Base-by-base conservation (phyloP, 345 rosid species). In the Dovyalis caffra region DNA sequence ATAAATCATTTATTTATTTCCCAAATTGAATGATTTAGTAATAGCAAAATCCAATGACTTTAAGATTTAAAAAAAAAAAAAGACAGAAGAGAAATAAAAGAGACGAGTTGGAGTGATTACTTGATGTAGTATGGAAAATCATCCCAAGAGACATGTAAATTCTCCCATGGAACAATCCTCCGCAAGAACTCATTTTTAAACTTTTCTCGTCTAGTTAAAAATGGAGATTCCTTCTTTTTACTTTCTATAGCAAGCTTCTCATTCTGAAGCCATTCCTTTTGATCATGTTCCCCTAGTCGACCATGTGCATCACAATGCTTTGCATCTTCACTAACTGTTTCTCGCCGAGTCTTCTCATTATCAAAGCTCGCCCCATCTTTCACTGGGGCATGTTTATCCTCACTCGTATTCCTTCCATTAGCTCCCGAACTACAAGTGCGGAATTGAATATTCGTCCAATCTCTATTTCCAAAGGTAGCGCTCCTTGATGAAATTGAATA, bases 111-210 rank as follows among this genome's bases (percentile, higher is more conserved):
- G 28, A 25, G 73, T 56, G 80, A 64, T 93, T 91, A 96, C 99
- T 93, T 88, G 65, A 96, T 85, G 78, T 90, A 78, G 81, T 93
- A 96, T 38, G 99, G 99, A 82, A 96, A 96, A 70, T 86, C 88
- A 68, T 93, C 95, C 98, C 92, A 93, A 6, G 99, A 96, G 79
- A 96, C 87, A 69, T 83, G 91, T 67, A 91, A 87, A 73, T 87
- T 90, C 79, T 93, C 97, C 99, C 99, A 96, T 21, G 97, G 97
- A 71, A 93, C 84, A 72, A 93, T 78, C 78, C 97, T 90, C 80
- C 98, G 81, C 72, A 87, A 75, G 74, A 93, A 87, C 73, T 91
- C 97, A 25, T 79, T 88, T 85, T 84, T 93, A 83, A 93, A 96
- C 85, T 89, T 89, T 61, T 96, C 93, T 49, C 80, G 87, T 81